Base-by-base conservation (phyloP, 176 grass and related monocot species). In the Areca catechu region DNA sequence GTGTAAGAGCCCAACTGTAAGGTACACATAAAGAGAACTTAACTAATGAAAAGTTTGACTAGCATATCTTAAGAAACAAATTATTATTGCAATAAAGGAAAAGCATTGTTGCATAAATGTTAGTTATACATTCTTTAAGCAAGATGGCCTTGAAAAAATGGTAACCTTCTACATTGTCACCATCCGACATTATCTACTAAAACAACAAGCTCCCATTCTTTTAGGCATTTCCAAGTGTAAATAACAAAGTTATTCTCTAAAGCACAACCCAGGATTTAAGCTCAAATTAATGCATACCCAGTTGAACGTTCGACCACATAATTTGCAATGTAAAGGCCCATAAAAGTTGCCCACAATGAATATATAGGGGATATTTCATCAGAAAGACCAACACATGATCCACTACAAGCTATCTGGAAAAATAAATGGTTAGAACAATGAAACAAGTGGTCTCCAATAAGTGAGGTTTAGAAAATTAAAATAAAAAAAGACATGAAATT, bases 321-420 rank as follows among this genome's bases (percentile, higher is more conserved):
- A 82, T 97, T 86, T 54, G 92, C 92, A 23, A 97, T 86, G 71
- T 90, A 97, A 65, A 97, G 92, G 23, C 92, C 87, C 61, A 97
- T 79, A 52, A 91, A 86, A 68, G 92, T 97, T 51, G 92, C 92
- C 92, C 92, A 97, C 69, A 97, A 76, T 58, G 92, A 91, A 69
- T 88, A 97, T 54, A 91, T 65, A 27, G 86, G 87, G 28, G 92
- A 97, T 56, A 97, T 97, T 37, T 80, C 84, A 76, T 91, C 69
- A 24, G 83, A 79, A 28, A 77, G 70, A 49, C 34, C 57, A 56
- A 34, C 27, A 56, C 84, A 85, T 5, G 86, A 87, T 74, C 83
- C 87, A 58, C 67, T 97, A 56, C 83, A 88, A 58, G 75, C 74
- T 70, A 97, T 51, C 87, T 97, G 83, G 16, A 76, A 6, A 88